Conservation (phyloP, 2,329 filamentous ascomycete species). For the Ceratocystis lukuohia region DNA sequence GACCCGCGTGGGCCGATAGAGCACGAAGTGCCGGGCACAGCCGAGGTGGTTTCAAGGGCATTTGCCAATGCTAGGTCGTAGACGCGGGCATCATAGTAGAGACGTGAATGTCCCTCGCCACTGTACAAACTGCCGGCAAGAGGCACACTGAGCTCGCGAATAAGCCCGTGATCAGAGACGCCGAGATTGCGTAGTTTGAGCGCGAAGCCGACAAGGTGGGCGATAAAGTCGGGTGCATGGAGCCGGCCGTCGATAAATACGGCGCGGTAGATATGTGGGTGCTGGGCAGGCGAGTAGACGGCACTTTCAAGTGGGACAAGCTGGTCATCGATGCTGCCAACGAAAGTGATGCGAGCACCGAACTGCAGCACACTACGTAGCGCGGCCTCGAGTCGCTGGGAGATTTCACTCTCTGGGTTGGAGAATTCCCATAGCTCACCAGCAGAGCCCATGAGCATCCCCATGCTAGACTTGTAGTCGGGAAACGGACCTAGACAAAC, state of each 20-base stretch:
- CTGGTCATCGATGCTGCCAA: slow-evolving; percentile 94
- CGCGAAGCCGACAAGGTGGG: slow-evolving; percentile 81
- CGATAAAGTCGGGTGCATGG: slow-evolving; percentile 86
- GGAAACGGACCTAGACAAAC: slow-evolving; percentile 87
- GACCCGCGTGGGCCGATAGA: slow-evolving; percentile 22
- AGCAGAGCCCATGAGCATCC: slow-evolving; percentile 78
- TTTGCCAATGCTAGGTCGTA: slow-evolving; percentile 68
- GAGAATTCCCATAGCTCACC: slow-evolving; percentile 91
- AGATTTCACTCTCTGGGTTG: slow-evolving; percentile 66
- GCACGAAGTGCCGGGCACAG: slow-evolving; percentile 32
- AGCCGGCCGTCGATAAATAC: slow-evolving; percentile 89
- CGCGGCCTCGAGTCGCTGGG: slow-evolving; percentile 64
- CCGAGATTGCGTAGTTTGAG: slow-evolving; percentile 90
- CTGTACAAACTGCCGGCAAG: slow-evolving; percentile 83
- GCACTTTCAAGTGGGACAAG: slow-evolving; percentile 73
- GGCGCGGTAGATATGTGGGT: slow-evolving; percentile 90
- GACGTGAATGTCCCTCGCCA: slow-evolving; percentile 81
- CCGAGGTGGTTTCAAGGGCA: slow-evolving; percentile 55
- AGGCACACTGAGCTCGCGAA: slow-evolving; percentile 76
- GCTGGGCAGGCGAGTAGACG: slow-evolving; percentile 68
- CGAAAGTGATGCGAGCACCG: slow-evolving; percentile 71
- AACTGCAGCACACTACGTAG: slow-evolving; percentile 62
- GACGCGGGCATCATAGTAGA: slow-evolving; percentile 80
- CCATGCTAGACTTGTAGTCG: slow-evolving; percentile 77
- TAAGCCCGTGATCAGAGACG: slow-evolving; percentile 80